phyloP scores from a whole-genome alignment of 805 yeast genomes.

The Metschnikowia baotianmanensis region DNA sequence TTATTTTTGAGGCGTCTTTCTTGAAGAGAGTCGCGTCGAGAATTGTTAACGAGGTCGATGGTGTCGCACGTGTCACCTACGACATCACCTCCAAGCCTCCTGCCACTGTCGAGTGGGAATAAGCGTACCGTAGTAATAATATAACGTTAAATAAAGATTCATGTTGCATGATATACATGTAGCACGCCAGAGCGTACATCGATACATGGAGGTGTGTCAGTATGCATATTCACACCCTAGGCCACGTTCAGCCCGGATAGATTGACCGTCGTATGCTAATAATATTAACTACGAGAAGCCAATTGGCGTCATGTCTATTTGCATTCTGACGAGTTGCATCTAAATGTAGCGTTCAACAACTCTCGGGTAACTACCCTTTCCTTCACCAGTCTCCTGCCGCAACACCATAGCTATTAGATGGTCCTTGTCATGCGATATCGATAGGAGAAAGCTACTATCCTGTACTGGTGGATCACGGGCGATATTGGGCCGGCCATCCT shows the following conservation, averaged over 20 bases:
- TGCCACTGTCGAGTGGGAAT: constrained; percentile 99
- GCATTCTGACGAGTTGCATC: no score
- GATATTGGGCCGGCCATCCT: constrained; percentile 46
- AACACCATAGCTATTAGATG: constrained; percentile 55
- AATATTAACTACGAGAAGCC: no score
- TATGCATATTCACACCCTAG: no score
- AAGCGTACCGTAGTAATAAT: constrained; percentile 19
- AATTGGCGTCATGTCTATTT: no score
- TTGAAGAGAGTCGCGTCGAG: constrained; percentile 91
- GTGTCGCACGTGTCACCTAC: constrained; percentile 98
- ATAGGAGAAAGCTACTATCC: constrained; percentile 49
- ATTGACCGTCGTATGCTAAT: no score
- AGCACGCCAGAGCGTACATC: no score
- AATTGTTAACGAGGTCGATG: constrained; percentile 97
- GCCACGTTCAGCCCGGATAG: no score
- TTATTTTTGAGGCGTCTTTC: constrained; percentile 85
- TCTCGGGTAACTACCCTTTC: no score
- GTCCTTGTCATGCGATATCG: constrained; percentile 67
- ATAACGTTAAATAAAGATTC: no score
- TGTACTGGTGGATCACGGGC: constrained; percentile 23
- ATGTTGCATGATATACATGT: no score
- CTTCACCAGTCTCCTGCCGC: constrained; percentile 27
- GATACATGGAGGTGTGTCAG: no score
- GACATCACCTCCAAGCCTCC: constrained; percentile 99
- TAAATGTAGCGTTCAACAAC: no score